A percentile compares a stretch with the other conserved stretches of the same genome.
Evolutionary conservation across 2,329 filamentous ascomycete genomes (phyloP).

Genomic region (Botrytis hyacinthi): DNA sequence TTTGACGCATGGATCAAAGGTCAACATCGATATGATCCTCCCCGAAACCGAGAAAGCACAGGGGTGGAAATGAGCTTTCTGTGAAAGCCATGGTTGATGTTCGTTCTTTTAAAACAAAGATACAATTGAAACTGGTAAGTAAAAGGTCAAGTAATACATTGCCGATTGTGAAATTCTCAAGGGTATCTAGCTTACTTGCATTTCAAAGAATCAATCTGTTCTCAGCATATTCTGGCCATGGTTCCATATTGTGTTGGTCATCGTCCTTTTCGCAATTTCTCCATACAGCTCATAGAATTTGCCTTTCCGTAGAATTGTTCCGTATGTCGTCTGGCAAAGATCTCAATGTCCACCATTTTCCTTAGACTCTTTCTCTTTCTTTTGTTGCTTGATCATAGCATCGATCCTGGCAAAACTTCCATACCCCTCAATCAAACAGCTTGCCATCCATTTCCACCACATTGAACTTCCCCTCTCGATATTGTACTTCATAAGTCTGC

Average conservation of each 20-base stretch:
- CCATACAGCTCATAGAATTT: neutral
- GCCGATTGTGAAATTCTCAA: neutral
- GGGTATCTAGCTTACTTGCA: neutral
- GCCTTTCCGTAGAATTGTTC: neutral
- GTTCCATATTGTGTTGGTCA: neutral
- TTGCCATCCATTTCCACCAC: slow-evolving; percentile 56
- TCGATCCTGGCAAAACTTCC: slow-evolving; percentile 53
- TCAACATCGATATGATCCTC: neutral
- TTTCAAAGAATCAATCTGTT: neutral
- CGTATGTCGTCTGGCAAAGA: neutral
- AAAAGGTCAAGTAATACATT: neutral
- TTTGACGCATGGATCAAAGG: no score
- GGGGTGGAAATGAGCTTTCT: neutral
- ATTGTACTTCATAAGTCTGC: slow-evolving; percentile 48
- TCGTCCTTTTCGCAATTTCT: neutral
- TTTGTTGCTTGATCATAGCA: slow-evolving; percentile 46
- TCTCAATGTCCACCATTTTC: slow-evolving; percentile 9
- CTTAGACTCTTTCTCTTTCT: slow-evolving; percentile 40
- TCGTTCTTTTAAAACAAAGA: neutral
- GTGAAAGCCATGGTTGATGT: neutral
- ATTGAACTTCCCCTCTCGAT: slow-evolving; percentile 45
- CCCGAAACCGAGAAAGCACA: neutral
- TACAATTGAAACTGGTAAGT: neutral
- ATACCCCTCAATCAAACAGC: slow-evolving; percentile 54
- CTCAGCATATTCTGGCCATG: neutral